These are phyloP conservation scores for Nidularia pulvinata DNA, from an alignment of 768 basidiomycete species.

Conservation along the genomic window DNA sequence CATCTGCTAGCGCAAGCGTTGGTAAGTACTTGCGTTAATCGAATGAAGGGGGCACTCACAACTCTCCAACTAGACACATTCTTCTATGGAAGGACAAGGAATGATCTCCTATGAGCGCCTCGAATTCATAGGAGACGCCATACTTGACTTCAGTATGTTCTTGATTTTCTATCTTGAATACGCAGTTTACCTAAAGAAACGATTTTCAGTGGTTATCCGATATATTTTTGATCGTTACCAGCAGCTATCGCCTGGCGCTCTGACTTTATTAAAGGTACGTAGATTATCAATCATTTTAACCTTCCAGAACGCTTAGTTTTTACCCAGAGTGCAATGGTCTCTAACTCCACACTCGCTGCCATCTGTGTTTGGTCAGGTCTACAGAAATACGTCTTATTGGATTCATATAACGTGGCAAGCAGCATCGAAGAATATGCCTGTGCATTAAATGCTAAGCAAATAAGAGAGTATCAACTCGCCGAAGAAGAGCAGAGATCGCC, in stretches of 20 bases:
- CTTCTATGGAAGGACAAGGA: constrained; percentile 55
- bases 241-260: constrained; percentile 68
- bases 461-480: constrained; percentile 46
- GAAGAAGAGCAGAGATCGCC: constrained; percentile 46
- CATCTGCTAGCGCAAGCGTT: constrained; percentile 73
- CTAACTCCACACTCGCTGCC: constrained; percentile 76
- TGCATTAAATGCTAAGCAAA: constrained; percentile 42
- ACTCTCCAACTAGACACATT: constrained; percentile 60
- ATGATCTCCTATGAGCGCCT: constrained; percentile 69
- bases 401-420: constrained; percentile 48
- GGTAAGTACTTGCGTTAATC: constrained; percentile 34
- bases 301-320: constrained; percentile 6
- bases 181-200: constrained; percentile 6
- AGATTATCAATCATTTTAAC: constrained; percentile 1
- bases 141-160: constrained; percentile 77
- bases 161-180: constrained; percentile 1
- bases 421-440: constrained; percentile 54
- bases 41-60: neutral
- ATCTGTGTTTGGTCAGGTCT: constrained; percentile 72
- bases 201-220: constrained; percentile 62
- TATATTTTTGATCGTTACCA: constrained; percentile 68
- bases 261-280: constrained; percentile 76
- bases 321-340: constrained; percentile 80
- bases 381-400: constrained; percentile 57
- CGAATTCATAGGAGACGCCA: constrained; percentile 86